Base-by-base conservation (phyloP, 73 alveolate genomes). In the Paramecium biaurelia region DNA sequence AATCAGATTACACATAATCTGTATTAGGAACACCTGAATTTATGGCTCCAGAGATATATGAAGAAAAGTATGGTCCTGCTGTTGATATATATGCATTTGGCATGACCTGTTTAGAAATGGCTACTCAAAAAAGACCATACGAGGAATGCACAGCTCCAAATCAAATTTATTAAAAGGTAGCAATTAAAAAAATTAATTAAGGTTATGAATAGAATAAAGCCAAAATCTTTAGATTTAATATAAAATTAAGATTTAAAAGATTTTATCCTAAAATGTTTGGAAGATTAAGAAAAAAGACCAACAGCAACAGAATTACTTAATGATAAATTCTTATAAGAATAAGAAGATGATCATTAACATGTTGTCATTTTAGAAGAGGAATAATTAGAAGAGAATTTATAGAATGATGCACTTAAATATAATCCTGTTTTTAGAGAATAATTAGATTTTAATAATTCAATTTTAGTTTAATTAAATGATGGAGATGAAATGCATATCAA, bases 41-140 rank as follows among this genome's bases (percentile, higher is more conserved):
- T 92, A 94, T 97, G 93, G 96, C 99, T 0, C 99, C 99, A 68
- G 99, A 96, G 92, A 96, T 96, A 47, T 95, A 94, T 92, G 94
- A 96, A 87, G 97, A 93, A 58, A 90, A 92, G 76, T 95, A 95
- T 94, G 98, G 96, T n/a, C 95, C 97, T 7, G 87, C 95, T 90
- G 95, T 94, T 34, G 99, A 96, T 93, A 96, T 96, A 2, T 96
- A 95, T 95, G 92, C 98, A 35, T 96, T 96, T 82, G 99, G 99
- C 7, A 96, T 96, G 96, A 85, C 97, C 6, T 82, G 95, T 90
- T 85, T 96, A 53, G 99, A 96, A 85, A 96, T 96, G 97, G 93
- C 95, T 26, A 96, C 99, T 43, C 93, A 94, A 53, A 95, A 92
- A 85, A 94, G 89, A 41, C 99, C 99, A 26, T 96, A 95, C 92